Evolutionary conservation across 345 rosid species (phyloP).

Genomic region (Camelina sativa): DNA sequence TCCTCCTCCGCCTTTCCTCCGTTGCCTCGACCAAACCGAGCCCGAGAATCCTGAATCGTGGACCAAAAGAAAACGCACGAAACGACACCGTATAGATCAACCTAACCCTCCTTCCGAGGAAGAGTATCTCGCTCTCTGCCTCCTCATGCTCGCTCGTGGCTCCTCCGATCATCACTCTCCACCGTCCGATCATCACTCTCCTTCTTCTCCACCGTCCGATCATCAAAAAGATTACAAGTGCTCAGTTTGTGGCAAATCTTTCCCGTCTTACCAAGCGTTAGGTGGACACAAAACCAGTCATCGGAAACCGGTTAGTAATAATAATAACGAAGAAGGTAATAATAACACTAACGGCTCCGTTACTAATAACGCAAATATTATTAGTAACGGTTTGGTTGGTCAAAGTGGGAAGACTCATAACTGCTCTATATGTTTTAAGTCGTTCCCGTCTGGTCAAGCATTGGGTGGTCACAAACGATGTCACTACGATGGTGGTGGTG

Average conservation of each 20-base stretch:
- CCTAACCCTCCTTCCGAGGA: constrained; percentile 50
- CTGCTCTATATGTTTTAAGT: constrained; percentile 81
- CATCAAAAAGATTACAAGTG: constrained; percentile 49
- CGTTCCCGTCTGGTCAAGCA: constrained; percentile 85
- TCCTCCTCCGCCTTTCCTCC: constrained; percentile 32
- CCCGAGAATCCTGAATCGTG: constrained; percentile 44
- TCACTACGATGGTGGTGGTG: constrained; percentile 66
- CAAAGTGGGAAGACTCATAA: constrained; percentile 61
- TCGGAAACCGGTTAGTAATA: constrained; percentile 49
- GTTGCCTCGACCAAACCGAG: constrained; percentile 20
- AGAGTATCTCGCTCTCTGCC: constrained; percentile 61
- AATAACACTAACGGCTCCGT: constrained; percentile 32
- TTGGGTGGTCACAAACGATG: constrained; percentile 93
- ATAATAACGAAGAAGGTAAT: constrained; percentile 13
- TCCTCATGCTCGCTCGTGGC: constrained; percentile 57
- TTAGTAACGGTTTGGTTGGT: constrained; percentile 28
- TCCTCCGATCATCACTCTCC: constrained; percentile 38
- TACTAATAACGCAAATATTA: constrained; percentile 31
- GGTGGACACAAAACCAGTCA: constrained; percentile 72
- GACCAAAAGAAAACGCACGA: constrained; percentile 60
- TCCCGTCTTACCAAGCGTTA: constrained; percentile 60
- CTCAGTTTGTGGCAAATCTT: constrained; percentile 52
- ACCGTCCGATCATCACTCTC: constrained; percentile 28
- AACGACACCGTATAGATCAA: constrained; percentile 47
- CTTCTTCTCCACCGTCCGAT: constrained; percentile 22